Evolutionary conservation across 768 basidiomycete species (phyloP).

Genomic region (Nidularia pulvinata): DNA sequence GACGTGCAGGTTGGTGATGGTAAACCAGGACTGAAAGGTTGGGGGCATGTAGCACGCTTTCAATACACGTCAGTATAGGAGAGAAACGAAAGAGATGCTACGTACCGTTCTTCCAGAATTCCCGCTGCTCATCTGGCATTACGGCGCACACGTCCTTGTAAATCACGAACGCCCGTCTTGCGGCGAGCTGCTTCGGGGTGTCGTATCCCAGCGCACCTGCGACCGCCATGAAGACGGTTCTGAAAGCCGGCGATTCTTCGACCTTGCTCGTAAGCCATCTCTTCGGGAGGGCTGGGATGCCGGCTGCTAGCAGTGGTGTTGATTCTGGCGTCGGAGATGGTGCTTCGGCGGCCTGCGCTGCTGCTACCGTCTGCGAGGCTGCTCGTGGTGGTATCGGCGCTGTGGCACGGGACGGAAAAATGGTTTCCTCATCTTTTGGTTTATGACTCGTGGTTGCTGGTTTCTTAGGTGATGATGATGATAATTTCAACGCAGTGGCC

Average conservation of each 20-base stretch:
- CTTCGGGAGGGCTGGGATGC: not conserved
- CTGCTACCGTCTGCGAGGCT: no score
- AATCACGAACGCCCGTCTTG: slow-evolving; percentile 35
- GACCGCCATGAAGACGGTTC: slow-evolving; percentile 42
- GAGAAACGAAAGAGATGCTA: slow-evolving; percentile 1
- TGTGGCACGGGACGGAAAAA: no score
- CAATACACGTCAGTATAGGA: not conserved
- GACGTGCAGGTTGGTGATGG: slow-evolving; percentile 88
- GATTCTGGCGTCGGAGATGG: no score
- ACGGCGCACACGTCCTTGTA: slow-evolving; percentile 43
- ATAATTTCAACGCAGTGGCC: no score
- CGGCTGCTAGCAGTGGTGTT: no score
- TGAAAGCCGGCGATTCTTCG: slow-evolving; percentile 45
- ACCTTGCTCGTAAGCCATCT: slow-evolving; percentile 60
- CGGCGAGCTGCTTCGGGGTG: slow-evolving; percentile 61
- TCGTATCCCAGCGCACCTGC: slow-evolving; percentile 58
- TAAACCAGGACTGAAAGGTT: slow-evolving; percentile 98
- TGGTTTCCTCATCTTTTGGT: no score
- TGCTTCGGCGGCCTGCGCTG: no score
- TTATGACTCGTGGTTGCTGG: no score
- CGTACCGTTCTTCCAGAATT: slow-evolving; percentile 69
- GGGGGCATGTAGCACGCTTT: slow-evolving; percentile 84
- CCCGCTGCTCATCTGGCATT: slow-evolving; percentile 53
- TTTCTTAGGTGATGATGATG: no score
- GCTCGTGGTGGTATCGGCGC: no score